These are phyloP conservation scores for Falciphora oryzae DNA, from an alignment of 2,329 filamentous ascomycete genomes.

Conservation along the genomic window DNA sequence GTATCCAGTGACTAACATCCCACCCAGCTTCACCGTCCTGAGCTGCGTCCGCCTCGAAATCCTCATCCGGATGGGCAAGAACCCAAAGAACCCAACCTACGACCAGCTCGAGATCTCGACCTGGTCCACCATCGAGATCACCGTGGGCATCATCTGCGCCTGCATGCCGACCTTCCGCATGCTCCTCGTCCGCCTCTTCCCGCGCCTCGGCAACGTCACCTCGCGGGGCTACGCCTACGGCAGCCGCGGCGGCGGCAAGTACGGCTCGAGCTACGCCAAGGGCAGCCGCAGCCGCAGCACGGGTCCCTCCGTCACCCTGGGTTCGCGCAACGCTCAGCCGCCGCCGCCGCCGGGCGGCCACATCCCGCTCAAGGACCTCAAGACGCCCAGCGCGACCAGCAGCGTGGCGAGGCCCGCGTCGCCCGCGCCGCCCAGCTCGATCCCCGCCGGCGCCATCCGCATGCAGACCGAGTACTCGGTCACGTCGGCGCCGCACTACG, in stretches of 20 bases:
- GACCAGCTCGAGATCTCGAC: constrained; percentile 11
- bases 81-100: neutral
- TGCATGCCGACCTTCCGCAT: constrained; percentile 24
- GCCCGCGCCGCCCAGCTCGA: neutral
- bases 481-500: constrained; percentile 4
- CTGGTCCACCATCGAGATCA: constrained; percentile 26
- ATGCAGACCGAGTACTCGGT: constrained; percentile 6
- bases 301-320: neutral
- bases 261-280: neutral
- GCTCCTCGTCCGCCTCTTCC: constrained; percentile 19
- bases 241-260: neutral
- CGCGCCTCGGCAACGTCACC: constrained; percentile 12
- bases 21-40: constrained; percentile 27
- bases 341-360: neutral
- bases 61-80: neutral
- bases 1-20: neutral
- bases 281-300: constrained; percentile 2
- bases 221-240: neutral
- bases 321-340: neutral
- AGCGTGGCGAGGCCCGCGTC: neutral
- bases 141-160: constrained; percentile 24
- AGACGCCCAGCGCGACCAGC: neutral
- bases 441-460: constrained; percentile 5
- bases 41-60: constrained; percentile 19
- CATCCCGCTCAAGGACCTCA: neutral